Evolutionary conservation across 31 red algal species (phyloP).

Genomic region (Endocladia muricata): DNA sequence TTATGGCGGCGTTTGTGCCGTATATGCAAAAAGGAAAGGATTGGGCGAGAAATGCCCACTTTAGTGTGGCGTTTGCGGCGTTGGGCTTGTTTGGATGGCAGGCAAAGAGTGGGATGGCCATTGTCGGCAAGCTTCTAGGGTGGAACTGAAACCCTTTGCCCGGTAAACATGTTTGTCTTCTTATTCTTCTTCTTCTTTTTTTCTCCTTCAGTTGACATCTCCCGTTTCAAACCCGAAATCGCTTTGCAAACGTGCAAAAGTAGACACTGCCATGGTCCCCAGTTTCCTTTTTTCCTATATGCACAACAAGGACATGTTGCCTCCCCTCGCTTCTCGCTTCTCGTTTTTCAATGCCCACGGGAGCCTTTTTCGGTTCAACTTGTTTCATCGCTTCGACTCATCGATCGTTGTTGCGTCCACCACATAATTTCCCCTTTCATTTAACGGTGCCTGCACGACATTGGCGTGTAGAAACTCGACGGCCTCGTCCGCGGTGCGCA

Average conservation of each 20-base stretch:
- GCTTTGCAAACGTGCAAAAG: too few species aligned
- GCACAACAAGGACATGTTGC: too few species aligned
- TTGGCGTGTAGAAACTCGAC: conserved; percentile 56
- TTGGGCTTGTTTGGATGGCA: conserved; percentile 84
- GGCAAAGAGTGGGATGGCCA: conserved; percentile 83
- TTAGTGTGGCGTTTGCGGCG: conserved; percentile 64
- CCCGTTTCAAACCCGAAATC: too few species aligned
- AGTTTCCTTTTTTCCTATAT: too few species aligned
- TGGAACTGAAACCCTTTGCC: conserved; percentile 45
- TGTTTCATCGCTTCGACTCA: conserved; percentile 7
- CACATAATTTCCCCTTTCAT: conserved; percentile 56
- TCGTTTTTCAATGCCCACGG: too few species aligned
- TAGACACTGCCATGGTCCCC: too few species aligned
- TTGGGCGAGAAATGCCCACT: conserved; percentile 76
- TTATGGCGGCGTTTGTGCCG: conserved; percentile 81
- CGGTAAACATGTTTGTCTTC: background rate
- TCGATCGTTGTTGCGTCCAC: conserved; percentile 46
- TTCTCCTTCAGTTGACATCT: too few species aligned
- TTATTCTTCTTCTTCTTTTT: background rate
- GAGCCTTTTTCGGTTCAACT: too few species aligned
- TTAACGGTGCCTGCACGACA: conserved; percentile 63
- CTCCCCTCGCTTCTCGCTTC: too few species aligned
- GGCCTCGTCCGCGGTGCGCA: conserved; percentile 32
- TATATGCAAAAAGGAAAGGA: conserved; percentile 91
- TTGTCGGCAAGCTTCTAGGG: conserved; percentile 85